Evolutionary conservation across 1,139 yeast species (phyloP).

Genomic region (Geotrichum macrosporum): DNA sequence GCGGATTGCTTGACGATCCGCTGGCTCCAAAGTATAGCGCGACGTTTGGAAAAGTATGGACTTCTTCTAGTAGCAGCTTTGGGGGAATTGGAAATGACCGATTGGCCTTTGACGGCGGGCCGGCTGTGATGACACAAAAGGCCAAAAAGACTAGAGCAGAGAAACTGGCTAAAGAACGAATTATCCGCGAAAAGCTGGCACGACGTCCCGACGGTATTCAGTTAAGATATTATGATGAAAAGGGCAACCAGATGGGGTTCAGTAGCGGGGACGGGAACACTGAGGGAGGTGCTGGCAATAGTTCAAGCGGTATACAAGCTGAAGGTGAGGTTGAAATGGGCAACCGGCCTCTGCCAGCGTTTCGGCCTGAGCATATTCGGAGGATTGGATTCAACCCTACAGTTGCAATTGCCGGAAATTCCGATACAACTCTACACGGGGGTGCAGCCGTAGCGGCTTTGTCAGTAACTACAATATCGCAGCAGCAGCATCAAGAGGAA

Average conservation of each 20-base stretch:
- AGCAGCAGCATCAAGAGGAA: not conserved
- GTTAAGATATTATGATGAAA: slow-evolving; percentile 31
- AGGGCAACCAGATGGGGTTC: slow-evolving; percentile 33
- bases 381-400: slow-evolving; percentile 38
- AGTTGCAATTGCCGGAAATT: slow-evolving; percentile 1
- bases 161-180: slow-evolving; percentile 29
- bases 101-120: not conserved
- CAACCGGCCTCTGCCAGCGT: slow-evolving; percentile 13
- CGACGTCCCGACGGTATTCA: slow-evolving; percentile 33
- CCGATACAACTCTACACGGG: not conserved
- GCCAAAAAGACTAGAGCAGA: slow-evolving; percentile 22
- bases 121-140: slow-evolving; percentile 36
- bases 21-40: slow-evolving; percentile 5
- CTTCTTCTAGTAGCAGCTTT: slow-evolving; percentile 9
- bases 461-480: too few relatives aligned
- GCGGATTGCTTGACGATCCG: slow-evolving; percentile 13
- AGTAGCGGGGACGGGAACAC: too few relatives aligned
- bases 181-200: slow-evolving; percentile 32
- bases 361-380: slow-evolving; percentile 34
- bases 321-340: not conserved
- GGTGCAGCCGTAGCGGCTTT: slow-evolving; percentile 4
- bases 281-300: slow-evolving; percentile 28
- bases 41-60: slow-evolving; percentile 16
- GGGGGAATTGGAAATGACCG: not conserved
- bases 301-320: slow-evolving; percentile 13